Evolutionary conservation across 352 stramenopile genomes (phyloP), one percentile per base, ranked within the genome.

Genomic region (Thraustotheca clavata): DNA sequence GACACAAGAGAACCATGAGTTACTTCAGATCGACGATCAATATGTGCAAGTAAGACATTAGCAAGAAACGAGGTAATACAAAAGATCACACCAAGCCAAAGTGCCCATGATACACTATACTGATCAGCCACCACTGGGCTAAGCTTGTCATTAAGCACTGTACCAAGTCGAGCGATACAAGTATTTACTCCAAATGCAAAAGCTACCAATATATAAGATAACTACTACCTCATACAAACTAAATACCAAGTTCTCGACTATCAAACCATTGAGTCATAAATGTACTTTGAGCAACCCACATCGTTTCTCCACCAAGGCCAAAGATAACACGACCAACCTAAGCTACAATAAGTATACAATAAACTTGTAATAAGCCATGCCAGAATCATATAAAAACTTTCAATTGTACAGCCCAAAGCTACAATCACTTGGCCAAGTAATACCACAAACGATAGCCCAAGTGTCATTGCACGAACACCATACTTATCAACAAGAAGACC

Each of bases 211-310:
- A 49, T 18, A 29, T 11, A 12, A 5, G 8, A 27, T 18, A 6
- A 22, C n/a, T 9, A 35, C 18, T 34, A 61, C 26, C n/a, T 0
- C 3, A 16, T 9, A 32, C 18, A 43, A 20, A 52, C 1, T 18
- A 14, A 32, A n/a, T 38, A 70, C 67, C 66, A 11, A 88, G 32
- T 38, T 89, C 79, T 20, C 62, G 73, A 3, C 71, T 73, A 43
- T 72, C 57, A 67, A 91, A 91, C 83, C 83, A 91, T 9, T 71
- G 36, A 9, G 73, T 74, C 16, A 88, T 40, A 20, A 90, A 69
- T 4, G 79, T 77, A 24, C 67, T 78, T 54, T 79, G 69, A 9
- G 73, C 76, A 3, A 91, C 83, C 46, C 52, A 76, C 7, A 91
- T 59, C 11, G 66, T 83, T 60, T 91, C 83, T 12, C 77, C 81